phyloP scores from a whole-genome alignment of 306 rosid species.

The Malus asiatica region DNA sequence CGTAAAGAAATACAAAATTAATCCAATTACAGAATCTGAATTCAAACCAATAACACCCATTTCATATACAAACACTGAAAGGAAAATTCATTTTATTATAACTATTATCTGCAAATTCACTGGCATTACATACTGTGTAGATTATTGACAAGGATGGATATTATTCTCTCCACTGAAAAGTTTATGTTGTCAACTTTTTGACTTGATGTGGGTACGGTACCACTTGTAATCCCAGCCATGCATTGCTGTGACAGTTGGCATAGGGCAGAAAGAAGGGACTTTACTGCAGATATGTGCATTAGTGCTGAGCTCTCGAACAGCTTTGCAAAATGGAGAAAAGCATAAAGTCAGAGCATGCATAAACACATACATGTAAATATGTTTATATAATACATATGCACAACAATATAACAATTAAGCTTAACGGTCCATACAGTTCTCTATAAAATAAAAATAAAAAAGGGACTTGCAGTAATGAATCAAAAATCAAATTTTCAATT shows the following conservation, averaged over 20 bases:
- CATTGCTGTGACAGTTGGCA: constrained; percentile 86
- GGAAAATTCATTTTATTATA: not conserved
- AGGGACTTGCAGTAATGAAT: not conserved
- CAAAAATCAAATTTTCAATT: not conserved
- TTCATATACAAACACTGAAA: not conserved
- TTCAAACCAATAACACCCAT: not conserved
- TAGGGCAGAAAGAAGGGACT: constrained; percentile 87
- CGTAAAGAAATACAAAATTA: constrained; percentile 1
- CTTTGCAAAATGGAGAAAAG: constrained; percentile 39
- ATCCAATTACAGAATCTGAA: not conserved
- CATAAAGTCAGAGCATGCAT: constrained; percentile 29
- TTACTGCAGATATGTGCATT: constrained; percentile 85
- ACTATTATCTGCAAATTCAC: constrained; percentile 4
- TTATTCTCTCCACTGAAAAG: constrained; percentile 93
- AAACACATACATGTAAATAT: not conserved
- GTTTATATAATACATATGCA: not conserved
- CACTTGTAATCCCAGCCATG: constrained; percentile 52
- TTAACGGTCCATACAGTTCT: not conserved
- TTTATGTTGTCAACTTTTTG: constrained; percentile 83
- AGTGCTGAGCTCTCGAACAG: constrained; percentile 94
- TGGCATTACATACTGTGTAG: constrained; percentile 69
- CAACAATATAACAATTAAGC: not conserved
- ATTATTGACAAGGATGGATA: constrained; percentile 87
- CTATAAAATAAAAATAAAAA: not conserved
- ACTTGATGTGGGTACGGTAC: constrained; percentile 54